Base-by-base conservation (phyloP, 2,329 filamentous ascomycete species). In the Penicillium oxalicum region DNA sequence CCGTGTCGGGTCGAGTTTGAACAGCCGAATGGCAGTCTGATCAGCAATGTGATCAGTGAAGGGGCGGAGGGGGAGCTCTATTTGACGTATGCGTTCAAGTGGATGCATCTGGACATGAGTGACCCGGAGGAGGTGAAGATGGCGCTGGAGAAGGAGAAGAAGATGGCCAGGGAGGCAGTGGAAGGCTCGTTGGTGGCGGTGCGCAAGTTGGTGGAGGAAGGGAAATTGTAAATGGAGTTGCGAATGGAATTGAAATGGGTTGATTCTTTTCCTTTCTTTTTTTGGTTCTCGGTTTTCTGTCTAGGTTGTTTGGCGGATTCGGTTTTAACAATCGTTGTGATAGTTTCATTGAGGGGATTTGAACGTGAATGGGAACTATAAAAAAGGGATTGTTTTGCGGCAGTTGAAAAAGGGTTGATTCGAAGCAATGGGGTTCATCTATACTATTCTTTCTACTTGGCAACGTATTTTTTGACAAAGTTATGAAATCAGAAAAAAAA, bases 51-150 rank as follows among this genome's bases (percentile, higher is more conserved):
- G 1, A 32, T 70, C 35, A 67, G 62, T 26, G 56, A 66, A 9
- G 67, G 66, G 2, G 53, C 55, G 0, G 55, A 55, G 8, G 66
- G 63, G 5, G 63, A 67, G 7, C 39, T 72, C n/a, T 67, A 63
- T 43, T 58, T 73, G 61, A 73, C 69, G 1, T 73, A 70, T 56
- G 61, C 64, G 2, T 72, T 72, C 51, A 67, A 71, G 44, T 72
- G 68, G 67, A 56, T 61, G 43, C 66, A 69, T 53, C 61, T 61
- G 0, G 65, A 57, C 5, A 51, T 56, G 8, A 54, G 54, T 2
- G 34, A 18, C 18, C 18, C 45, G 45, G 50, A 48, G 28, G 56
- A 60, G 40, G 13, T 56, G 45, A 48, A 42, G 18, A 33, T 25
- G 1, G 18, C 53, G 9, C 13, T 50, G 38, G 51, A 48, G 41